Base-by-base conservation (phyloP, 2,329 filamentous ascomycete genomes). In the Penicillium brasilianum region DNA sequence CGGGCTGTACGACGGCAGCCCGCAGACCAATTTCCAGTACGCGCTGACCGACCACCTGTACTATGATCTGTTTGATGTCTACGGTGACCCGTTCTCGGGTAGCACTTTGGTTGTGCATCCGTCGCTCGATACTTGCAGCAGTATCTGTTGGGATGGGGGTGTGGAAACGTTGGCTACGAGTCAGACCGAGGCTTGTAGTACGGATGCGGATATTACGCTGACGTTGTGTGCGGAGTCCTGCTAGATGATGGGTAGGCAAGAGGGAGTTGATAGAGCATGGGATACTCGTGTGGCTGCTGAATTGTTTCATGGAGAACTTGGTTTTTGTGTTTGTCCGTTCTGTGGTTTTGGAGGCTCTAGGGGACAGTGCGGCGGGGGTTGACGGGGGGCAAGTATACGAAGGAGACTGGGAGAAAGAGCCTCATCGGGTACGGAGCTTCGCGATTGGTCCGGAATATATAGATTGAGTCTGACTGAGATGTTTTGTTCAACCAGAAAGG, bases 41-140 rank as follows among this genome's bases (percentile, higher is more conserved):
- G 77, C 74, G 34, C 69, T 80, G 54, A 72, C 76, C 55, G 70
- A 72, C 43, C 69, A 71, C 44, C 67, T 79, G 59, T 78, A 74
- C 66, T 81, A 81, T 58, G 79, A 80, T 55, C 66, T 82, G 58
- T 77, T 74, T 5, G 75, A 78, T 68, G 78, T 81, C 57, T 77
- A 77, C 52, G 79, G 78, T 3, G 75, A 79, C 58, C 71, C 79
- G 10, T 81, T 81, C 66, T 68, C 68, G 0, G 73, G 74, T 4
- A 60, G 64, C 8, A 44, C 65, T 0, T 53, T 77, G 11, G 57
- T 56, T 1, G 66, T 77, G 9, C 60, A 65, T 14, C 68, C 72
- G 8, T 68, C 63, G 6, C 65, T 74, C 28, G 37, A 57, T 3
- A 55, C 50, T 4, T 77, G 76, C 55, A 60, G 59, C 22, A 61